phyloP scores from a whole-genome alignment of 78 protist species.

The Chrysochromulina parva region DNA sequence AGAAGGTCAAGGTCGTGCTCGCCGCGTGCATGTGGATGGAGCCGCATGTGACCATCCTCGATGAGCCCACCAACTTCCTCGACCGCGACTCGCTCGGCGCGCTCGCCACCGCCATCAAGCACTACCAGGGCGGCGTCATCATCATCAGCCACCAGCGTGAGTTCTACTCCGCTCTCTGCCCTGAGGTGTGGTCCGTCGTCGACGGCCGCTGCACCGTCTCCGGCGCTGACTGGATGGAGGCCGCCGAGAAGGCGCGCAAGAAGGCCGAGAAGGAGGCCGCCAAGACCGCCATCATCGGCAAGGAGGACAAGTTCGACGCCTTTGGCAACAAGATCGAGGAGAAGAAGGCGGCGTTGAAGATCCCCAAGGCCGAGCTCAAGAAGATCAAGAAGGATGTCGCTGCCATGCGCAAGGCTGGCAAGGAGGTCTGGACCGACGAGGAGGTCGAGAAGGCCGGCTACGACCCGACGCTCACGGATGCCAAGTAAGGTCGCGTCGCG shows the following conservation, averaged over 20 bases:
- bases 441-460: constrained; percentile 28
- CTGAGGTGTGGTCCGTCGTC: constrained; percentile 55
- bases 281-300: neutral
- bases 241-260: constrained; percentile 27
- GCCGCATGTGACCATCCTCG: constrained; percentile 76
- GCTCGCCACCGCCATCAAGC: constrained; percentile 39
- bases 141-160: constrained; percentile 59
- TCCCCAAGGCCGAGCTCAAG: constrained; percentile 29
- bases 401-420: constrained; percentile 34
- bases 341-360: constrained; percentile 27
- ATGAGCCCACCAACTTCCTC: constrained; percentile 93
- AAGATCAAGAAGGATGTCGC: constrained; percentile 46
- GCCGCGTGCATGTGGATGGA: constrained; percentile 47
- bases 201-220: constrained; percentile 33
- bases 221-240: constrained; percentile 21
- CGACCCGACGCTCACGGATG: too few relatives aligned
- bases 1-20: constrained; percentile 51
- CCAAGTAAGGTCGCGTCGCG: too few relatives aligned
- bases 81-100: constrained; percentile 70
- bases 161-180: constrained; percentile 57
- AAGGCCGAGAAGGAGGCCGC: constrained; percentile 32
- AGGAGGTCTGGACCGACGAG: constrained; percentile 46
- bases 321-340: constrained; percentile 57
- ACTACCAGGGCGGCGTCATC: constrained; percentile 43
- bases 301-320: constrained; percentile 46